Evolutionary conservation across 2,329 filamentous ascomycete genomes (phyloP).

Genomic region (Botrytis deweyae): DNA sequence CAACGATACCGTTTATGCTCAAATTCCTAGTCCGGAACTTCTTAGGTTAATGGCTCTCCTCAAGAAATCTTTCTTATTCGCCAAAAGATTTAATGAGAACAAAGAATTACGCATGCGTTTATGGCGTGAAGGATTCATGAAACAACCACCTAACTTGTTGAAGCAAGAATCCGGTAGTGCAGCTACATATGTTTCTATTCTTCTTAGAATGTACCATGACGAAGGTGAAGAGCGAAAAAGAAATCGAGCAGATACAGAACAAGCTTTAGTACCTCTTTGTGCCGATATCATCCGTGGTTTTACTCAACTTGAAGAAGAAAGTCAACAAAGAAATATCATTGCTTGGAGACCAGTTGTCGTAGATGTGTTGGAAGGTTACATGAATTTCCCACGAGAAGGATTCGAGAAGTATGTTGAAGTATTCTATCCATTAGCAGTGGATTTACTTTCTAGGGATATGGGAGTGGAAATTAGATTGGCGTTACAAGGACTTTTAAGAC

Average conservation of each 20-base stretch:
- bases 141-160: conserved; percentile 93
- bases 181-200: conserved; percentile 90
- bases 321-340: conserved; percentile 92
- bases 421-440: conserved; percentile 85
- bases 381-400: conserved; percentile 74
- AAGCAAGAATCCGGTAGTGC: conserved; percentile 95
- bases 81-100: conserved; percentile 95
- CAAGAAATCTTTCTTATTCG: conserved; percentile 95
- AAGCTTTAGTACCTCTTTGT: conserved; percentile 89
- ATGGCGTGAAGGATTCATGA: conserved; percentile 99
- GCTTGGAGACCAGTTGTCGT: conserved; percentile 98
- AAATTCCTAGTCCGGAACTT: conserved; percentile 88
- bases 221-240: conserved; percentile 77
- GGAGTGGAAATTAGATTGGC: conserved; percentile 74
- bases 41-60: conserved; percentile 89
- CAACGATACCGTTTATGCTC: conserved; percentile 89
- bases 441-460: conserved; percentile 79
- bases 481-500: conserved; percentile 72
- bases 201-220: conserved; percentile 97
- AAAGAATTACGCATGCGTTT: conserved; percentile 91
- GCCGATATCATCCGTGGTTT: conserved; percentile 90
- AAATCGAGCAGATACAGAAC: conserved; percentile 80
- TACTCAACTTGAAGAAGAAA: conserved; percentile 85
- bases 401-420: conserved; percentile 77
- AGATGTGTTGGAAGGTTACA: conserved; percentile 91